phyloP scores from a whole-genome alignment of 352 stramenopile species.

The Peronospora destructor region DNA sequence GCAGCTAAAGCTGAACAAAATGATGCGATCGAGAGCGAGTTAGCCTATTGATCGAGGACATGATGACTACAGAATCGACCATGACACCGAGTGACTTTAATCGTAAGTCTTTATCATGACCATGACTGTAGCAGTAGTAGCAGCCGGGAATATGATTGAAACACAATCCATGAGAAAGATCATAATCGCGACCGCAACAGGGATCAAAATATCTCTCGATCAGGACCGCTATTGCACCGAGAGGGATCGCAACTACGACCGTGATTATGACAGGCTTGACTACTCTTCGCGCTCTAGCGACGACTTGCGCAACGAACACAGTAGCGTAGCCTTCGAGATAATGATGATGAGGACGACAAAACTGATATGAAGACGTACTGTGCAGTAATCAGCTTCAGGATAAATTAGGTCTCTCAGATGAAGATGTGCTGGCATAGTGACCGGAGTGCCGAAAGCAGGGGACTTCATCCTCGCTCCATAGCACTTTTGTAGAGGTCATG shows the following conservation, averaged over 20 bases:
- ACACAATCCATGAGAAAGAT: slow-evolving; percentile 23
- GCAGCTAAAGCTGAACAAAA: slow-evolving; percentile 18
- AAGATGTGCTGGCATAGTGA: slow-evolving; percentile 25
- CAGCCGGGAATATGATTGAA: slow-evolving; percentile 27
- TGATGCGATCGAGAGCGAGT: slow-evolving; percentile 32
- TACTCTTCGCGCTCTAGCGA: slow-evolving; percentile 35
- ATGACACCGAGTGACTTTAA: no score
- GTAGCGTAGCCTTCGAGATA: slow-evolving; percentile 24
- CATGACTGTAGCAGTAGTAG: slow-evolving; percentile 20
- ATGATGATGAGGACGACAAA: slow-evolving; percentile 42
- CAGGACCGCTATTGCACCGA: slow-evolving; percentile 12
- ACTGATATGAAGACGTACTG: no score
- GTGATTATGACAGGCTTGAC: slow-evolving; percentile 26
- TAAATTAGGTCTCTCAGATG: slow-evolving; percentile 71
- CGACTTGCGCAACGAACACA: slow-evolving; percentile 56
- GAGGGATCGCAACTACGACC: slow-evolving; percentile 31
- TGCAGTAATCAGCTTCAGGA: slow-evolving; percentile 55
- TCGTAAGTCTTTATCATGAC: no score
- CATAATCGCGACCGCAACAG: no score
- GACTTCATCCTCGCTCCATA: slow-evolving; percentile 39
- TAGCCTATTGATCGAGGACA: not conserved
- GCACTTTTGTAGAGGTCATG: slow-evolving; percentile 68
- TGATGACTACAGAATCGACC: no score
- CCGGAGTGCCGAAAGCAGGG: slow-evolving; percentile 6
- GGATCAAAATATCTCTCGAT: no score